These are phyloP conservation scores for Teunomyces atbi DNA, from an alignment of 805 yeast genomes.

Conservation along the genomic window DNA sequence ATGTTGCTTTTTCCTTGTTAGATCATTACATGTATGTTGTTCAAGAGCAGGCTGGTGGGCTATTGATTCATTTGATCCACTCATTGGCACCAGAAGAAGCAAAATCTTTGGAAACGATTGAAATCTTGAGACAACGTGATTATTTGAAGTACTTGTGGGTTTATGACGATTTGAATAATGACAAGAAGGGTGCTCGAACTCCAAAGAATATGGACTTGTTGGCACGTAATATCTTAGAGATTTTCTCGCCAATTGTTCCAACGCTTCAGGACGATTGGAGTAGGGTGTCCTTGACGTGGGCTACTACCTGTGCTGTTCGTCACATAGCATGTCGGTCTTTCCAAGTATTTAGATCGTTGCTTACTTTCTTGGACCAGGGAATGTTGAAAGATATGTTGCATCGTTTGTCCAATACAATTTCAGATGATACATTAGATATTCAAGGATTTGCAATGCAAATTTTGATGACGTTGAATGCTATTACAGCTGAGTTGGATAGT, in stretches of 20 bases:
- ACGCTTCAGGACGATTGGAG: slow-evolving; percentile 85
- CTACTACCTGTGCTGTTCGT: slow-evolving; percentile 94
- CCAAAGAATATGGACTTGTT: slow-evolving; percentile 82
- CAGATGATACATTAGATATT: slow-evolving; percentile 85
- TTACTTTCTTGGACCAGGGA: slow-evolving; percentile 76
- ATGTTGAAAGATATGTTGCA: slow-evolving; percentile 95
- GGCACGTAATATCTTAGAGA: slow-evolving; percentile 58
- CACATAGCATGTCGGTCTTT: slow-evolving; percentile 97
- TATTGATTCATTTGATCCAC: slow-evolving; percentile 71
- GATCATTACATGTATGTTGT: slow-evolving; percentile 87
- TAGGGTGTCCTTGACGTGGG: slow-evolving; percentile 81
- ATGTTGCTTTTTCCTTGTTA: slow-evolving; percentile 72
- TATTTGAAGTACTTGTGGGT: slow-evolving; percentile 60
- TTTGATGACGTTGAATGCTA: slow-evolving; percentile 90
- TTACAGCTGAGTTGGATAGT: slow-evolving; percentile 80
- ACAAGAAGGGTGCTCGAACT: slow-evolving; percentile 73
- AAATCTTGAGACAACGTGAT: slow-evolving; percentile 54
- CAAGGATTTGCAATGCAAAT: slow-evolving; percentile 98
- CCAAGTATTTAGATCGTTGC: slow-evolving; percentile 81
- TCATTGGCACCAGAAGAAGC: slow-evolving; percentile 56
- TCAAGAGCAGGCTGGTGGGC: slow-evolving; percentile 77
- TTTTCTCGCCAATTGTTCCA: slow-evolving; percentile 46
- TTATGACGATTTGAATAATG: slow-evolving; percentile 79
- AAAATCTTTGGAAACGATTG: slow-evolving; percentile 56
- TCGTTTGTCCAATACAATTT: slow-evolving; percentile 85